These are phyloP conservation scores for Jackrogersella multiformis DNA, from an alignment of 495 filamentous ascomycete species.

Conservation along the genomic window DNA sequence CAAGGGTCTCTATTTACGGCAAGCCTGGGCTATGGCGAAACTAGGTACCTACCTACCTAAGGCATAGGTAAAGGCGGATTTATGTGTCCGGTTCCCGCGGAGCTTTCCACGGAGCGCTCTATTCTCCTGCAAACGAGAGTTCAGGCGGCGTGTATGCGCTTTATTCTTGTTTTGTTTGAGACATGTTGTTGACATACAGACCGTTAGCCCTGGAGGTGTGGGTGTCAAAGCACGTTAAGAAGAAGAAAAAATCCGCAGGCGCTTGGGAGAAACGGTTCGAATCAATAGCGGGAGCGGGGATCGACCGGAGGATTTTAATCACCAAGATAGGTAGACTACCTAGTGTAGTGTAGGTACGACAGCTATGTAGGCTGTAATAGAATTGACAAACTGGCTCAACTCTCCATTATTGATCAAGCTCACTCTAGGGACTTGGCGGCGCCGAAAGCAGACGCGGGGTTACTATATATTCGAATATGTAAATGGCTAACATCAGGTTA, in stretches of 20 bases:
- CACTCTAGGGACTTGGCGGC: constrained; percentile 10
- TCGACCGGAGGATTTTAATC: constrained; percentile 39
- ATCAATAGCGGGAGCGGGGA: constrained; percentile 37
- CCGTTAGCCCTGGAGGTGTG: not conserved
- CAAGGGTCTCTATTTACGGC: constrained; percentile 17
- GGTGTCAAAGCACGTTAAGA: constrained; percentile 15
- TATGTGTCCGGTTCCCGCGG: constrained; percentile 11
- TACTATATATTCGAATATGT: constrained; percentile 12
- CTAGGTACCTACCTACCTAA: too few relatives aligned
- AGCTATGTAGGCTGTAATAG: constrained; percentile 16
- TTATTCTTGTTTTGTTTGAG: constrained; percentile 37
- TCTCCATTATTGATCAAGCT: constrained; percentile 23
- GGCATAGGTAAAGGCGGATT: constrained; percentile 21
- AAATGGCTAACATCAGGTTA: constrained; percentile 7
- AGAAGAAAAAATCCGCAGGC: constrained; percentile 38
- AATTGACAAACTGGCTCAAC: constrained; percentile 25
- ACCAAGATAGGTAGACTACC: constrained; percentile 15
- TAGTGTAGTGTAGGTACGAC: too few relatives aligned
- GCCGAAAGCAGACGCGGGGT: constrained; percentile 12
- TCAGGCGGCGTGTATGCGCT: constrained; percentile 25
- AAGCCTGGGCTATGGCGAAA: constrained; percentile 19
- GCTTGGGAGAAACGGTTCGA: constrained; percentile 25
- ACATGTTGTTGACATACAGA: constrained; percentile 33
- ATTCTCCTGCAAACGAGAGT: constrained; percentile 14
- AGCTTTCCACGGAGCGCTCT: constrained; percentile 33